Evolutionary conservation across 768 basidiomycete species (phyloP).

Genomic region (Lyophyllum decastes): DNA sequence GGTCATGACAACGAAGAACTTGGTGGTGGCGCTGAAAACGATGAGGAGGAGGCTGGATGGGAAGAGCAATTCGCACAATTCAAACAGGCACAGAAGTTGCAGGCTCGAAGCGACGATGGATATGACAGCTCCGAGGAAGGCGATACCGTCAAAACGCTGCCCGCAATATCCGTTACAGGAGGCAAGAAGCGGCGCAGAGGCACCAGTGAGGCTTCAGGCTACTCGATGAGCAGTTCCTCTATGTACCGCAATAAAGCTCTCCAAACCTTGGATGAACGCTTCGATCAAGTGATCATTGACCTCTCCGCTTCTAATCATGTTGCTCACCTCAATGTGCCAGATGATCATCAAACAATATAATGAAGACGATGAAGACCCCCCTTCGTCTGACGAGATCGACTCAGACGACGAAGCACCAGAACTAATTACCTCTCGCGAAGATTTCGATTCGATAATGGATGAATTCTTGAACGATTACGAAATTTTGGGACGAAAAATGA

Average conservation of each 20-base stretch:
- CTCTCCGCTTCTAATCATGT: neutral
- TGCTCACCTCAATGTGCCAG: conserved; percentile 26
- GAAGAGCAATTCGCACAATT: conserved; percentile 81
- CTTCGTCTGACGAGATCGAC: conserved; percentile 33
- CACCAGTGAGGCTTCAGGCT: conserved; percentile 85
- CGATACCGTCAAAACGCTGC: conserved; percentile 81
- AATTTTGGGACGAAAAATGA: conserved; percentile 84
- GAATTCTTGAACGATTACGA: conserved; percentile 94
- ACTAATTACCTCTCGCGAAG: conserved; percentile 79
- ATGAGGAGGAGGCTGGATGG: conserved; percentile 48
- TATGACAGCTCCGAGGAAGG: conserved; percentile 62
- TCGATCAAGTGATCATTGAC: conserved; percentile 73
- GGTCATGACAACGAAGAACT: conserved; percentile 31
- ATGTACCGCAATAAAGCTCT: conserved; percentile 93
- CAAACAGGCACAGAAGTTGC: conserved; percentile 61
- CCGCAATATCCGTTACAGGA: conserved; percentile 74
- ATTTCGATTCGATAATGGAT: conserved; percentile 89
- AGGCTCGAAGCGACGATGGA: conserved; percentile 48
- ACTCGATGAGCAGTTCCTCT: conserved; percentile 96
- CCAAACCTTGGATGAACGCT: conserved; percentile 87
- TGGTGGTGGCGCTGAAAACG: conserved; percentile 12
- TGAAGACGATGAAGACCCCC: conserved; percentile 44
- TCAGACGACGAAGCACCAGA: conserved; percentile 70
- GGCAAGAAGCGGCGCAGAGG: conserved; percentile 73
- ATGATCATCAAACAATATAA: conserved; percentile 84